These are phyloP conservation scores for Dactylellina sp. DNA, from an alignment of 2,329 filamentous ascomycete genomes.

Conservation along the genomic window DNA sequence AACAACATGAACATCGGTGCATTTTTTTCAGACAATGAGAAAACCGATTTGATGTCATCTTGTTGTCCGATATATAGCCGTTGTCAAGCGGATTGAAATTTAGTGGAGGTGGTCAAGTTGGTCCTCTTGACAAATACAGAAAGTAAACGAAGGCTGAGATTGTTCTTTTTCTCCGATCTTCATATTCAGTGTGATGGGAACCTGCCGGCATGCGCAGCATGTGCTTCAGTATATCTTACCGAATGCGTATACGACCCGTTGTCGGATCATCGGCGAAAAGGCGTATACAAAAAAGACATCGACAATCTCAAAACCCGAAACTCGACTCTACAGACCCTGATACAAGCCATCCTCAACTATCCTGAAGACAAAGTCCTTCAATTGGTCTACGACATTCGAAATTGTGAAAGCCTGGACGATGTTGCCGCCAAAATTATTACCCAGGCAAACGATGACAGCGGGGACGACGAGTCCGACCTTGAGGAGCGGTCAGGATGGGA, in stretches of 20 bases:
- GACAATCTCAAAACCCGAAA: conserved; percentile 87
- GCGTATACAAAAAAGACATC: conserved; percentile 93
- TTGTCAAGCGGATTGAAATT: conserved; percentile 4
- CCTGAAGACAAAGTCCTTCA: conserved; percentile 85
- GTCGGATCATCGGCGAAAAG: conserved; percentile 94
- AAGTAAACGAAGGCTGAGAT: conserved; percentile 17
- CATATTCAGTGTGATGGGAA: conserved; percentile 80
- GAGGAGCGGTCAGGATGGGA: conserved; percentile 66
- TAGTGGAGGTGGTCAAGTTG: conserved; percentile 13
- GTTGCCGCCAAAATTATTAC: conserved; percentile 72
- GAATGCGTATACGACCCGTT: conserved; percentile 95
- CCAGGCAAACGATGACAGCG: conserved; percentile 67
- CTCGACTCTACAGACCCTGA: conserved; percentile 88
- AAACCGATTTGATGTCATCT: conserved; percentile 9
- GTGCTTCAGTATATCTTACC: conserved; percentile 89
- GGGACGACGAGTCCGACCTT: conserved; percentile 61
- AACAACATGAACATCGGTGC: conserved; percentile 11
- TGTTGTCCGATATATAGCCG: conserved; percentile 6
- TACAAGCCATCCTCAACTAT: conserved; percentile 87
- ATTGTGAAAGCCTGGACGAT: conserved; percentile 79
- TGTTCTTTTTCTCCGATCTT: conserved; percentile 20
- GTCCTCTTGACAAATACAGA: not conserved
- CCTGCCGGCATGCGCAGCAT: conserved; percentile 91
- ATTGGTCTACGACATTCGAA: conserved; percentile 86
- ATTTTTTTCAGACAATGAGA: not conserved